Evolutionary conservation across 768 basidiomycete genomes (phyloP).

Genomic region (Trichaptum fuscoviolaceum): DNA sequence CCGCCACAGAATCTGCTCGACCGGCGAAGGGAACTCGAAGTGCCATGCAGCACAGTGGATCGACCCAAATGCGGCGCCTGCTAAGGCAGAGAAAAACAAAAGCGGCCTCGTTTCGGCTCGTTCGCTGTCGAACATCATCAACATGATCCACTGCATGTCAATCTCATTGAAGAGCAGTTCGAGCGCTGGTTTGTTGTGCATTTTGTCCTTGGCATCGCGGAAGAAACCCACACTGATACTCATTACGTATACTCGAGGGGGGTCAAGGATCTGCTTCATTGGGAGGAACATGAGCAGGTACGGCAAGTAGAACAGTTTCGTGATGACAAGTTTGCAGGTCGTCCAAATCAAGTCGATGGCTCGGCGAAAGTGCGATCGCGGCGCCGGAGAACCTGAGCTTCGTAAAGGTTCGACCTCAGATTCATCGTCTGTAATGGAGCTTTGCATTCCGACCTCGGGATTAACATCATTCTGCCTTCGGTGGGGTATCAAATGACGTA

Average conservation of each 20-base stretch:
- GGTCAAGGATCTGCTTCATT: neutral
- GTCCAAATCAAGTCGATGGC: neutral
- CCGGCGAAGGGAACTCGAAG: conserved; percentile 6
- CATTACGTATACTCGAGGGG: no score
- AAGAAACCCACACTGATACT: no score
- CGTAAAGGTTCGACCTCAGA: no score
- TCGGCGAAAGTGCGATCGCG: no score
- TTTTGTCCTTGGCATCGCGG: neutral
- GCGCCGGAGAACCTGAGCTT: neutral
- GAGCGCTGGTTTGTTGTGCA: neutral
- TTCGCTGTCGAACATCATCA: neutral
- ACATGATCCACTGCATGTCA: neutral
- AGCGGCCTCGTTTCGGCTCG: neutral
- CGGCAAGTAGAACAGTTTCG: neutral
- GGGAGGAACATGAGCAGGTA: neutral
- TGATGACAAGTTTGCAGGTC: neutral
- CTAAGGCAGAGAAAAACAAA: neutral
- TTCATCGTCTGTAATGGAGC: no score
- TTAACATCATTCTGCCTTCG: no score
- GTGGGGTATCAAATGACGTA: neutral
- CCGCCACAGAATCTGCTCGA: neutral
- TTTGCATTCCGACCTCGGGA: neutral
- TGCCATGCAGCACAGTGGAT: neutral
- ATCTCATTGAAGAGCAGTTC: neutral
- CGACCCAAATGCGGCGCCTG: conserved; percentile 2